Conservation (phyloP, 176 grass and related monocot genomes). For the Eragrostis nindensis region DNA sequence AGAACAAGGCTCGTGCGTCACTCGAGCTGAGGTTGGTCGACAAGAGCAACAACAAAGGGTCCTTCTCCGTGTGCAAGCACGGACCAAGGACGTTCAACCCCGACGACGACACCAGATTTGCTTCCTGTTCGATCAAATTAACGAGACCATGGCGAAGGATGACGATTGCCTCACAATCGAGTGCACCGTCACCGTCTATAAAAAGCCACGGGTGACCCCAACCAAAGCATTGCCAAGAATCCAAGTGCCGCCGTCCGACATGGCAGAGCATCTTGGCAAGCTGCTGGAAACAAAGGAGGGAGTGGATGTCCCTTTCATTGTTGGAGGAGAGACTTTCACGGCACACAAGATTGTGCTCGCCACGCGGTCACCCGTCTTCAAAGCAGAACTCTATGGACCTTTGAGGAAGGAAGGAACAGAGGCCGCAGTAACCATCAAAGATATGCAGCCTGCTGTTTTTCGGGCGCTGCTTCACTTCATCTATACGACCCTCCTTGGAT, state of each 20-base stretch:
- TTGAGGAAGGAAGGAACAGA: too few species aligned
- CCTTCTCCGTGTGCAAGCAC: not conserved
- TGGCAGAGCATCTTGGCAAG: not conserved
- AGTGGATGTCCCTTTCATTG: conserved; percentile 33
- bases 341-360: not conserved
- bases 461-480: too few species aligned
- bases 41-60: not conserved
- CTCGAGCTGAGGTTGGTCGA: not conserved
- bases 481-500: too few species aligned
- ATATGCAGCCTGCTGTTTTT: too few species aligned
- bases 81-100: not conserved
- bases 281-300: not conserved
- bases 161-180: too few species aligned
- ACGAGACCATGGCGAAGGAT: too few species aligned
- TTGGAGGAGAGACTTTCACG: conserved; percentile 14
- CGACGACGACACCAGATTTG: too few species aligned
- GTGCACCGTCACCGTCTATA: conserved; percentile 2
- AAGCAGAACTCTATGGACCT: too few species aligned
- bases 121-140: too few species aligned
- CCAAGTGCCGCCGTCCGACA: not conserved
- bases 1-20: too few species aligned
- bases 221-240: not conserved
- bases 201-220: not conserved
- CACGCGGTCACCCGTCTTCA: too few species aligned
- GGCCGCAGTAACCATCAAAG: too few species aligned